Evolutionary conservation across 192 early-diverging fungal species (phyloP).

Genomic region (Mycoemilia scoparia): DNA sequence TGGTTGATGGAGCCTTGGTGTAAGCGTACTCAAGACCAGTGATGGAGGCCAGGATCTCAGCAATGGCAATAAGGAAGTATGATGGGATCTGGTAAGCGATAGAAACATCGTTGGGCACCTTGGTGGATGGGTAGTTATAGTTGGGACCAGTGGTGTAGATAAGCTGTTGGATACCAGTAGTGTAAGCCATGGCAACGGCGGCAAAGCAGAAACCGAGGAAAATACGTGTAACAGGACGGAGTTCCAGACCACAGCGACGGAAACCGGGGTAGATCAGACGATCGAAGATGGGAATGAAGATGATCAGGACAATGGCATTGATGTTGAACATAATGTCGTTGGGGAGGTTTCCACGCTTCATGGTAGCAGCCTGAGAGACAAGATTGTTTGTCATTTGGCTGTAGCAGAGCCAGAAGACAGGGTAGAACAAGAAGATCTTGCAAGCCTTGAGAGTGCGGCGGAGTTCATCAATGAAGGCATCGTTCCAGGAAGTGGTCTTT

Average conservation of each 20-base stretch:
- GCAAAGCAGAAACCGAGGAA: slow-evolving; percentile 34
- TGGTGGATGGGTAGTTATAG: slow-evolving; percentile 17
- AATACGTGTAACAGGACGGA: slow-evolving; percentile 37
- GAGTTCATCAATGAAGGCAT: slow-evolving; percentile 54
- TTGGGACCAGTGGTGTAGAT: slow-evolving; percentile 34
- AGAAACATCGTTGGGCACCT: slow-evolving; percentile 32
- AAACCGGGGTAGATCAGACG: slow-evolving; percentile 32
- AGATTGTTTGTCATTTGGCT: slow-evolving; percentile 45
- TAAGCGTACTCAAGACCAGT: slow-evolving; percentile 51
- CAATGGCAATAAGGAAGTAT: slow-evolving; percentile 35
- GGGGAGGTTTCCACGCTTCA: slow-evolving; percentile 33
- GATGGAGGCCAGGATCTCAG: slow-evolving; percentile 42
- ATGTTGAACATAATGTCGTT: slow-evolving; percentile 46
- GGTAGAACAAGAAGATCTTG: slow-evolving; percentile 49
- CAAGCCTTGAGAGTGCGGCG: slow-evolving; percentile 37
- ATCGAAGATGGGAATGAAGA: slow-evolving; percentile 38
- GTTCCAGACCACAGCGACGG: slow-evolving; percentile 30
- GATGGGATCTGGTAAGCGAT: slow-evolving; percentile 36
- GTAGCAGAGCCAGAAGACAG: slow-evolving; percentile 58
- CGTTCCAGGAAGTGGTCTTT: slow-evolving; percentile 35
- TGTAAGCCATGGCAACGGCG: slow-evolving; percentile 35
- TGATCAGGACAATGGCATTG: slow-evolving; percentile 35
- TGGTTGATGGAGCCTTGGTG: slow-evolving; percentile 36
- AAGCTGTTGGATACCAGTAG: slow-evolving; percentile 35
- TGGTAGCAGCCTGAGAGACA: slow-evolving; percentile 40